These are phyloP conservation scores for Nevesoporus exiguus DNA, from an alignment of 768 basidiomycete genomes.

Conservation along the genomic window DNA sequence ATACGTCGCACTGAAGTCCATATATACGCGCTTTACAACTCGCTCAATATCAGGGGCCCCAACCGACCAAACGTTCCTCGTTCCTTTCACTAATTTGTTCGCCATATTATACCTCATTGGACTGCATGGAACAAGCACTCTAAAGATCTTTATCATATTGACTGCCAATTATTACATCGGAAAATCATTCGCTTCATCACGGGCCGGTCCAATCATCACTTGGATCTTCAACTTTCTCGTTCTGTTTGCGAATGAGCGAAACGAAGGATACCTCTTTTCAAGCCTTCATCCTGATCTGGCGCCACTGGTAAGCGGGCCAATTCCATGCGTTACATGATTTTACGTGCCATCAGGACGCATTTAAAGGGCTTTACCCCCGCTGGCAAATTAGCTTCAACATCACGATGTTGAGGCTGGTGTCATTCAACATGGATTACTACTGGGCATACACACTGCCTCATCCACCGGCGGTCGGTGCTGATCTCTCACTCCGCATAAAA, in stretches of 20 bases:
- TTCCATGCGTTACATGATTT: slow-evolving; percentile 1
- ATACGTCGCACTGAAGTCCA: slow-evolving; percentile 55
- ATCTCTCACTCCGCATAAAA: background rate
- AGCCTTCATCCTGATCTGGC: slow-evolving; percentile 51
- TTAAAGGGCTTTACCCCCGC: slow-evolving; percentile 76
- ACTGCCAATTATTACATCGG: slow-evolving; percentile 65
- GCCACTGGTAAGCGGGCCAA: slow-evolving; percentile 51
- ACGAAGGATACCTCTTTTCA: slow-evolving; percentile 69
- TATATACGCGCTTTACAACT: slow-evolving; percentile 39
- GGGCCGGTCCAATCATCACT: slow-evolving; percentile 49
- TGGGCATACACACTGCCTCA: slow-evolving; percentile 60
- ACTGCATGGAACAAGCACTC: slow-evolving; percentile 74
- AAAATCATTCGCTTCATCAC: slow-evolving; percentile 41
- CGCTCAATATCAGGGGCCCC: slow-evolving; percentile 23
- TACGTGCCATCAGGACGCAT: slow-evolving; percentile 48
- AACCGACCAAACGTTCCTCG: slow-evolving; percentile 35
- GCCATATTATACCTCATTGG: slow-evolving; percentile 62
- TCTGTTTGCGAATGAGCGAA: slow-evolving; percentile 73
- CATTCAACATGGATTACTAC: slow-evolving; percentile 90
- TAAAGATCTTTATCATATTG: slow-evolving; percentile 79
- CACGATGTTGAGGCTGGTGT: slow-evolving; percentile 89
- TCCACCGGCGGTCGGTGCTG: slow-evolving; percentile 41
- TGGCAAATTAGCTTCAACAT: slow-evolving; percentile 97
- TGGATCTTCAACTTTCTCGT: slow-evolving; percentile 78
- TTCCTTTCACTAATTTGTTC: slow-evolving; percentile 60